phyloP scores from a whole-genome alignment of 331 rosid genomes.

The Pyracantha coccinea region DNA sequence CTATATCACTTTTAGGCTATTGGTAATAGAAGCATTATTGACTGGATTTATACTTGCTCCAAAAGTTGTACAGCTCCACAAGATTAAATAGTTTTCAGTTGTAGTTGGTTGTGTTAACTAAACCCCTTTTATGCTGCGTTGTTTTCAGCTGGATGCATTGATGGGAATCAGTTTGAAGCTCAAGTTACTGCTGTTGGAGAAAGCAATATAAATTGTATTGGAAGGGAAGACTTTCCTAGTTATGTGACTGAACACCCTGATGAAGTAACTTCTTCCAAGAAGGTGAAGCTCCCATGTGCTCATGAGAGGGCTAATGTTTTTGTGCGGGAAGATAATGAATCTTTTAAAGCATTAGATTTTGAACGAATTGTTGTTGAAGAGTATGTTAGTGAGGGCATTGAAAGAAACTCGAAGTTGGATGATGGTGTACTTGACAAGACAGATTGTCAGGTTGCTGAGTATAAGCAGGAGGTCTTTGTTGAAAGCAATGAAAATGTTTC shows the following conservation, averaged over 20 bases:
- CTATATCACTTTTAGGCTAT: background rate
- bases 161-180: conserved; percentile 6
- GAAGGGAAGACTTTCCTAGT: background rate
- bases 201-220: background rate
- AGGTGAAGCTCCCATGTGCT: background rate
- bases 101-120: background rate
- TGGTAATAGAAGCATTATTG: background rate
- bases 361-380: background rate
- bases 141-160: background rate
- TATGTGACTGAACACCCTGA: background rate
- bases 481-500: background rate
- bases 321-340: background rate
- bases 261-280: background rate
- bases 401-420: background rate
- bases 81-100: background rate
- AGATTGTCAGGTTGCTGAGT: background rate
- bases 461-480: background rate
- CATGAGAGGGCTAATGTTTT: background rate
- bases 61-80: background rate
- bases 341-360: background rate
- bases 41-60: background rate
- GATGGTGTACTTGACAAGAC: background rate
- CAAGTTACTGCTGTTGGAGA: background rate
- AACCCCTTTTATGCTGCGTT: background rate
- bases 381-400: background rate